Percentiles rank a stretch among this genome's conserved stretches.
Evolutionary conservation across 768 basidiomycete species (phyloP).

Genomic region (Tulasnella sp.): DNA sequence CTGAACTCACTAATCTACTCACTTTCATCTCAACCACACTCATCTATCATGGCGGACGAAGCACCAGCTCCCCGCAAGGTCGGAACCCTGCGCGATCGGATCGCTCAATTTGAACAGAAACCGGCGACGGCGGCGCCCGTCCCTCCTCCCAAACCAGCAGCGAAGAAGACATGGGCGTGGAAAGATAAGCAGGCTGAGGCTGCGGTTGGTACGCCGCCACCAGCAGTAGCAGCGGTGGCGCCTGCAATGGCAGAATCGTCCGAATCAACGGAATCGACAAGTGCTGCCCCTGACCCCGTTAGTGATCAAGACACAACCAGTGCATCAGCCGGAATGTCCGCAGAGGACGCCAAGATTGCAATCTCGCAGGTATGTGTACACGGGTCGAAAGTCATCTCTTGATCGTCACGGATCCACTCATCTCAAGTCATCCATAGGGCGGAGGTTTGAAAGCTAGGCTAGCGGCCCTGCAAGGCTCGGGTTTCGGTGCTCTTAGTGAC

Average conservation of each 20-base stretch:
- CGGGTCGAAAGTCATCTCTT: conserved; percentile 28
- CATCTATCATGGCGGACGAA: conserved; percentile 18
- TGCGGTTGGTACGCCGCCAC: conserved; percentile 4
- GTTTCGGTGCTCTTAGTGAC: conserved; percentile 49
- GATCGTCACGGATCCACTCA: conserved; percentile 81
- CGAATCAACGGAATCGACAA: neutral
- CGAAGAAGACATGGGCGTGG: conserved; percentile 38
- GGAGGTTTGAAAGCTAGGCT: conserved; percentile 87
- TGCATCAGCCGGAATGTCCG: neutral
- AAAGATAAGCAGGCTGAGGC: conserved; percentile 18
- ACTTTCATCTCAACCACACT: neutral
- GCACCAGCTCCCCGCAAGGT: conserved; percentile 33
- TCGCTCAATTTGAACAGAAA: conserved; percentile 75
- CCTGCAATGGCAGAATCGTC: neutral
- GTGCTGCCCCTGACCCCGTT: neutral
- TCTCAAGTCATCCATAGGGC: conserved; percentile 45
- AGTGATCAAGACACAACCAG: neutral
- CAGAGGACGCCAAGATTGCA: conserved; percentile 3
- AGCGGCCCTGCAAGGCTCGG: conserved; percentile 82
- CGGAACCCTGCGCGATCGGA: conserved; percentile 76
- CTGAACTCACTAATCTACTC: neutral
- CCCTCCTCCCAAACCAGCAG: conserved; percentile 39
- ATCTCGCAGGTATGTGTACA: conserved; percentile 4
- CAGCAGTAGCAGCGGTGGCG: neutral
- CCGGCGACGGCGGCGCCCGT: conserved; percentile 37